phyloP scores from a whole-genome alignment of 495 filamentous ascomycete genomes.

The Penicillium maclennaniae region DNA sequence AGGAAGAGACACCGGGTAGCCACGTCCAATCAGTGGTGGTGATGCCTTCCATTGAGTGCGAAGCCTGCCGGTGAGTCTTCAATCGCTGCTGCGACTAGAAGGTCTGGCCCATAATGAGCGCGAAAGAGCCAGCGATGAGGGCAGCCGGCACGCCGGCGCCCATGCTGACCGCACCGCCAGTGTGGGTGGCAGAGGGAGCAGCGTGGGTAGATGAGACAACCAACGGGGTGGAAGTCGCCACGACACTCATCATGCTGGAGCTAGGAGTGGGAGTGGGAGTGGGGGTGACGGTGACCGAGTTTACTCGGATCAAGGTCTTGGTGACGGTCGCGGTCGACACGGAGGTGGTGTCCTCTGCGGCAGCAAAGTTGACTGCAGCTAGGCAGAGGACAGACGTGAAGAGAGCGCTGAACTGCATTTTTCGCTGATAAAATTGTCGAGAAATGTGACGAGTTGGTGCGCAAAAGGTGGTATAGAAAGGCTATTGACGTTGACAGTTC shows the following conservation, averaged over 20 bases:
- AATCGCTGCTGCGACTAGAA: conserved; percentile 23
- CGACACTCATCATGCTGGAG: conserved; percentile 15
- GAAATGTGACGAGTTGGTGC: neutral
- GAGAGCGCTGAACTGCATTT: conserved; percentile 37
- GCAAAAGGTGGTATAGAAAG: neutral
- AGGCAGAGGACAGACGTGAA: conserved; percentile 36
- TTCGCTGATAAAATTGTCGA: conserved; percentile 7
- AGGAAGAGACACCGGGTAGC: neutral
- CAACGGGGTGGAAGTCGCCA: conserved; percentile 22
- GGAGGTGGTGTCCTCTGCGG: conserved; percentile 28
- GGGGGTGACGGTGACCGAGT: conserved; percentile 25
- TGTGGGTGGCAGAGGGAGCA: conserved; percentile 20
- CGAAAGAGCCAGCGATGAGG: conserved; percentile 36
- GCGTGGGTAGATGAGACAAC: conserved; percentile 16
- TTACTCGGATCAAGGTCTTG: conserved; percentile 32
- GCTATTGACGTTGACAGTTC: neutral
- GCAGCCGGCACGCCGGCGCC: conserved; percentile 32
- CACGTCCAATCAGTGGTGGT: neutral
- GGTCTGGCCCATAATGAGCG: conserved; percentile 34
- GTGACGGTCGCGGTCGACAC: conserved; percentile 32
- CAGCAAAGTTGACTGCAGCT: conserved; percentile 28
- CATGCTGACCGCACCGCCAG: conserved; percentile 21
- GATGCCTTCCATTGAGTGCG: neutral
- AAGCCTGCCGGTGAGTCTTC: neutral
- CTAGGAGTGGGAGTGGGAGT: conserved; percentile 24